Conservation (phyloP, 192 early-diverging fungal species). For the Coemansia sp. region DNA sequence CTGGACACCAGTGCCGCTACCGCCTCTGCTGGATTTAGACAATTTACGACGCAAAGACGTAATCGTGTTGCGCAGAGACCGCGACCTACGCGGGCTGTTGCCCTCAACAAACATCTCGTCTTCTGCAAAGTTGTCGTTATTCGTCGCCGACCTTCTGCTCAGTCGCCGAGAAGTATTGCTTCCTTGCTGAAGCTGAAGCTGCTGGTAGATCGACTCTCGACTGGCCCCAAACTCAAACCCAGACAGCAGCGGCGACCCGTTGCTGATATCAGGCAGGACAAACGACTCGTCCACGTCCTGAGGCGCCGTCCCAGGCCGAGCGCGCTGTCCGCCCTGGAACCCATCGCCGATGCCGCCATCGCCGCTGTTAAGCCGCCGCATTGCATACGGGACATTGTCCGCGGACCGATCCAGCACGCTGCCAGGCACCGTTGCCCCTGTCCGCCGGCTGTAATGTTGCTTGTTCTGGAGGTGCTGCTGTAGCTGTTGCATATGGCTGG, state of each 20-base stretch:
- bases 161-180: neutral
- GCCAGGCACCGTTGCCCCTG: neutral
- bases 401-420: neutral
- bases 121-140: conserved; percentile 10
- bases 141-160: conserved; percentile 8
- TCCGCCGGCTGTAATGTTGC: conserved; percentile 6
- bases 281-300: conserved; percentile 8
- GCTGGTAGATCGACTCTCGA: conserved; percentile 13
- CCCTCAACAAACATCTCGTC: neutral
- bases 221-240: conserved; percentile 32
- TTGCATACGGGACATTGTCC: conserved; percentile 14
- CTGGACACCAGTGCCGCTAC: conserved; percentile 16
- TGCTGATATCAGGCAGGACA: conserved; percentile 36
- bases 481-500: conserved; percentile 29
- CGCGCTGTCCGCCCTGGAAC: neutral
- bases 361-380: conserved; percentile 34
- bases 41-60: conserved; percentile 47
- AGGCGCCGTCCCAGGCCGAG: neutral
- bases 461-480: conserved; percentile 15
- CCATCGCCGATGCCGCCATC: conserved; percentile 25
- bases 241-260: conserved; percentile 36
- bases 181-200: conserved; percentile 10
- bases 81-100: conserved; percentile 41
- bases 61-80: conserved; percentile 48
- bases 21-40: conserved; percentile 38